A percentile compares a stretch with the other conserved stretches of the same genome.
Evolutionary conservation across 257 asterid genomes (phyloP).

Genomic region (Ilex asprella): DNA sequence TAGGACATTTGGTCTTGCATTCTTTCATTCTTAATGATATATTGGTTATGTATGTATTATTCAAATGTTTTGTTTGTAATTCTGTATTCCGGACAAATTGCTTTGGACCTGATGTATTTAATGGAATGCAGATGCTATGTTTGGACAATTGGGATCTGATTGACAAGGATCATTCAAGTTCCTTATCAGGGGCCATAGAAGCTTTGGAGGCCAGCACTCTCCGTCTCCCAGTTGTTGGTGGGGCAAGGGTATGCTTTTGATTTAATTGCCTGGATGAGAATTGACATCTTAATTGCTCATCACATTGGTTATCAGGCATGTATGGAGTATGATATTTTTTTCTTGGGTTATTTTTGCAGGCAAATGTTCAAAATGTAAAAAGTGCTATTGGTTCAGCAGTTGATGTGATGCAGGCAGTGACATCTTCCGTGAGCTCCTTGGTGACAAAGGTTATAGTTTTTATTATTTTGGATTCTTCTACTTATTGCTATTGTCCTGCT

Average conservation of each 20-base stretch:
- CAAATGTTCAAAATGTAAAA: constrained; percentile 49
- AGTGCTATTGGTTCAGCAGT: constrained; percentile 68
- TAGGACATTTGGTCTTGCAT: not conserved
- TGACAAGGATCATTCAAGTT: constrained; percentile 47
- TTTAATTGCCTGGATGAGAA: not conserved
- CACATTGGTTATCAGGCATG: constrained; percentile 6
- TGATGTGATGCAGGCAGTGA: constrained; percentile 80
- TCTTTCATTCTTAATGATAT: not conserved
- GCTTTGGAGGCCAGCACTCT: constrained; percentile 64
- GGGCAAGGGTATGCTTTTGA: constrained; percentile 56
- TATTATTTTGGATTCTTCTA: not conserved
- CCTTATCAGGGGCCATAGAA: constrained; percentile 51
- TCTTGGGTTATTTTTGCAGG: constrained; percentile 37
- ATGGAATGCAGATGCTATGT: constrained; percentile 45
- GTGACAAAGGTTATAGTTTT: constrained; percentile 42
- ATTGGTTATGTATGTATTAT: not conserved
- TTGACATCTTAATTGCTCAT: not conserved
- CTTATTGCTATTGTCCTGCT: not conserved
- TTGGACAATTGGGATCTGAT: constrained; percentile 55
- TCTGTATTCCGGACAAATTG: not conserved
- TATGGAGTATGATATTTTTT: not conserved
- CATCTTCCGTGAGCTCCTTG: constrained; percentile 56
- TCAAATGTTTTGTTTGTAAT: not conserved
- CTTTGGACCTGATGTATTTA: constrained; percentile 9
- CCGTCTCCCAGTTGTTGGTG: constrained; percentile 62